These are phyloP conservation scores for Dryas drummondii DNA, from an alignment of 306 rosid species.

Conservation along the genomic window DNA sequence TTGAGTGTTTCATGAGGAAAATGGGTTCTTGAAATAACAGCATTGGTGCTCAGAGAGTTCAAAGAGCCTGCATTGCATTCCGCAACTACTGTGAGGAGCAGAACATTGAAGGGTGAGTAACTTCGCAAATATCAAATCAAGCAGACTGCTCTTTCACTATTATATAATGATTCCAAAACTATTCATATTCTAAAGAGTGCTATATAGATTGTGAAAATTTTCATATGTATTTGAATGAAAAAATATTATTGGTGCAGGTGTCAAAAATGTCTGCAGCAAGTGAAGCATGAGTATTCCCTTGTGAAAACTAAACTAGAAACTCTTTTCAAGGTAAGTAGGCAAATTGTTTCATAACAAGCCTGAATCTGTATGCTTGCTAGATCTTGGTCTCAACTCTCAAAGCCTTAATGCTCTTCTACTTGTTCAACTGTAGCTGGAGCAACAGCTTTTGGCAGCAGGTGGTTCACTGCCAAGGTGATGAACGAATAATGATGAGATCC, in stretches of 20 bases:
- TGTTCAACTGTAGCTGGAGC: constrained; percentile 49
- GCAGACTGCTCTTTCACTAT: background rate
- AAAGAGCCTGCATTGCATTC: constrained; percentile 59
- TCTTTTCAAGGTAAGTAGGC: constrained; percentile 58
- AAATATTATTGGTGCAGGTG: constrained; percentile 42
- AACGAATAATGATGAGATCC: constrained; percentile 15
- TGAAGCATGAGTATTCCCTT: constrained; percentile 51
- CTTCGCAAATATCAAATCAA: too few relatives aligned
- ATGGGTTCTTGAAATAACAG: constrained; percentile 41
- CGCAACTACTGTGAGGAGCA: constrained; percentile 49
- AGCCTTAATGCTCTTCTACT: constrained; percentile 1
- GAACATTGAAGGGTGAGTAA: constrained; percentile 68
- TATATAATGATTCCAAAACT: background rate
- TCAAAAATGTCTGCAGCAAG: constrained; percentile 51
- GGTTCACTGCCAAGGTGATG: constrained; percentile 27
- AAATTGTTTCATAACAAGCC: background rate
- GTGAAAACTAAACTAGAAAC: constrained; percentile 68
- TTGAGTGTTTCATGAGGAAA: constrained; percentile 28
- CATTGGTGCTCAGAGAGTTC: constrained; percentile 85
- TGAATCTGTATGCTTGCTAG: background rate
- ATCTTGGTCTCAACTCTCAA: constrained; percentile 4
- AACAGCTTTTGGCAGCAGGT: constrained; percentile 41
- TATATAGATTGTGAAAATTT: background rate
- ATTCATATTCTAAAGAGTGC: background rate
- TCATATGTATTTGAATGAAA: constrained; percentile 4